Conservation (phyloP, 306 rosid genomes). For the Vicia villosa region DNA sequence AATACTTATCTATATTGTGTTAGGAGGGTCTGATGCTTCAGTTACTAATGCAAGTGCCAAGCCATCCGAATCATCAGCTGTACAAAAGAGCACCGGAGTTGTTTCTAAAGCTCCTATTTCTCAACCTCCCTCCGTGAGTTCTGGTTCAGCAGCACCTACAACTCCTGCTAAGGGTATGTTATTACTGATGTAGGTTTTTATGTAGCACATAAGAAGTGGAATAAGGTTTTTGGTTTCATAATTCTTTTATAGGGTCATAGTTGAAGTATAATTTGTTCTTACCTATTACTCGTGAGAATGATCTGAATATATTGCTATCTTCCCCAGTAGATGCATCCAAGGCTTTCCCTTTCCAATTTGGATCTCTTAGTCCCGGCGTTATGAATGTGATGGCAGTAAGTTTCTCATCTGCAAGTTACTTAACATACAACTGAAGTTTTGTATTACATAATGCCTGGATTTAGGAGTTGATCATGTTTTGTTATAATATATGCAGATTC, state of each 20-base stretch:
- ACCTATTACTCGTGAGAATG: constrained; percentile 13
- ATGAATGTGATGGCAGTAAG: constrained; percentile 79
- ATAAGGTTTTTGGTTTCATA: constrained; percentile 7
- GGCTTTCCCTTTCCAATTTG: constrained; percentile 75
- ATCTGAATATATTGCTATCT: constrained; percentile 45
- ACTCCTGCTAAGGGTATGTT: constrained; percentile 71
- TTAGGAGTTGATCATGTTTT: constrained; percentile 24
- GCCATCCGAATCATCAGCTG: constrained; percentile 51
- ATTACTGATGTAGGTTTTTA: constrained; percentile 3
- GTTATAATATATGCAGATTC: constrained; percentile 58
- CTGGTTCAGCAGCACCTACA: constrained; percentile 48
- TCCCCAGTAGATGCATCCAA: constrained; percentile 65
- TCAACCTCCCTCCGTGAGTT: constrained; percentile 62
- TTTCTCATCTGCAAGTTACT: constrained; percentile 20
- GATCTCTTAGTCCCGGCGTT: constrained; percentile 78
- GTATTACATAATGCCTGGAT: neutral
- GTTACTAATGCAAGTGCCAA: constrained; percentile 55
- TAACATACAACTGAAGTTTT: constrained; percentile 8
- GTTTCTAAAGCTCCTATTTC: constrained; percentile 85
- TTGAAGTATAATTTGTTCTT: neutral
- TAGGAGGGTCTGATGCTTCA: constrained; percentile 54
- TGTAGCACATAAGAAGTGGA: neutral
- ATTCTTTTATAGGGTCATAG: constrained; percentile 8
- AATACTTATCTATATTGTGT: constrained; percentile 14
- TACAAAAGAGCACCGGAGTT: constrained; percentile 63